Conservation (phyloP, 2,329 filamentous ascomycete genomes). For the Beauveria rudraprayagi region DNA sequence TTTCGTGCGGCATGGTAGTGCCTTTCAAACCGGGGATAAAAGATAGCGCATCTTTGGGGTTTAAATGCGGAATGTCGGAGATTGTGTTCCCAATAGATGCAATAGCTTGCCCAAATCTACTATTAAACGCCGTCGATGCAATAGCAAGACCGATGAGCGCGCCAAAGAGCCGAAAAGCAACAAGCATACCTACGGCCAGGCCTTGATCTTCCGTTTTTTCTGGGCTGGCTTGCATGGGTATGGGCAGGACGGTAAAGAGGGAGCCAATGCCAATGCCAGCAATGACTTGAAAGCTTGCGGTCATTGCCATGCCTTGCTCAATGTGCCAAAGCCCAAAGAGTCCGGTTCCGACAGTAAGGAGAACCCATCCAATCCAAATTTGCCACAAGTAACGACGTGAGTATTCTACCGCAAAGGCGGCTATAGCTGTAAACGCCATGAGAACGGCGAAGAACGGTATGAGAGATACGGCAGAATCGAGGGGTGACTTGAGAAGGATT, state of each 20-base stretch:
- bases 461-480: constrained; percentile 21
- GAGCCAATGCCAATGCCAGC: not conserved
- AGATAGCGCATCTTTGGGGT: not conserved
- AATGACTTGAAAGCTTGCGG: not conserved
- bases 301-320: not conserved
- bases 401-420: not conserved
- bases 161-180: not conserved
- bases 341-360: not conserved
- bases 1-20: not conserved
- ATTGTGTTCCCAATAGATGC: not conserved
- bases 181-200: not conserved
- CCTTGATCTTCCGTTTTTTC: not conserved
- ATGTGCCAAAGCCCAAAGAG: not conserved
- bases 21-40: not conserved
- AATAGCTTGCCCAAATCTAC: not conserved
- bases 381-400: not conserved
- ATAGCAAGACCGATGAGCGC: not conserved
- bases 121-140: not conserved
- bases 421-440: constrained; percentile 12
- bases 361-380: not conserved
- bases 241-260: not conserved
- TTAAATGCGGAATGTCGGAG: not conserved
- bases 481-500: constrained; percentile 20
- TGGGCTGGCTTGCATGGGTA: not conserved
- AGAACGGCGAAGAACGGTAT: constrained; percentile 18